These are phyloP conservation scores for Kappamyces sp. DNA, from an alignment of 192 early-diverging fungal species.

Conservation along the genomic window DNA sequence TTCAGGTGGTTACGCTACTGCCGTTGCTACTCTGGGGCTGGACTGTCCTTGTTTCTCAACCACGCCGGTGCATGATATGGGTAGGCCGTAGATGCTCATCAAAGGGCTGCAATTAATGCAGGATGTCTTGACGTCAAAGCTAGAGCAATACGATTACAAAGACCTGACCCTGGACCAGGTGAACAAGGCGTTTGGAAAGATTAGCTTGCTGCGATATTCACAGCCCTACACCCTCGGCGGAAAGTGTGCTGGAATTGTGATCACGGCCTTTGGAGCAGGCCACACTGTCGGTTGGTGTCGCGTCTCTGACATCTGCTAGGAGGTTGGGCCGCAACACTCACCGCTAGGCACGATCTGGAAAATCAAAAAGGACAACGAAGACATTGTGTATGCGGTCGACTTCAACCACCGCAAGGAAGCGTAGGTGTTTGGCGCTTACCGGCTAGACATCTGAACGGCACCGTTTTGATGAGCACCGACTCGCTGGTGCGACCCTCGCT, in stretches of 20 bases:
- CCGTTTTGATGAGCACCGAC: constrained; percentile 53
- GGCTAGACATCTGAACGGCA: constrained; percentile 70
- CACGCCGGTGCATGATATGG: constrained; percentile 89
- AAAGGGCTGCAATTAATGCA: constrained; percentile 47
- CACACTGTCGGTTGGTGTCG: constrained; percentile 70
- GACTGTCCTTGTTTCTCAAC: constrained; percentile 86
- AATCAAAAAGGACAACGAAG: constrained; percentile 89
- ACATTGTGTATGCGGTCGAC: constrained; percentile 92
- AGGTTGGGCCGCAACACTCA: too few relatives aligned
- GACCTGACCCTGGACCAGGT: constrained; percentile 76
- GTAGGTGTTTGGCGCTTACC: constrained; percentile 33
- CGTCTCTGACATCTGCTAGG: too few relatives aligned
- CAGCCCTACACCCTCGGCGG: constrained; percentile 72
- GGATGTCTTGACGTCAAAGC: constrained; percentile 71
- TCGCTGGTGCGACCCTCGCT: constrained; percentile 75
- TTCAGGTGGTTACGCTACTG: constrained; percentile 84
- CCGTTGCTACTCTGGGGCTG: constrained; percentile 67
- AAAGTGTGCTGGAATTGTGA: constrained; percentile 75
- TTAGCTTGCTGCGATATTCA: constrained; percentile 76
- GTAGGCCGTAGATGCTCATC: constrained; percentile 40
- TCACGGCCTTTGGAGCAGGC: constrained; percentile 88
- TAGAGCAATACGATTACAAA: constrained; percentile 62
- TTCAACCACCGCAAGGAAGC: constrained; percentile 89
- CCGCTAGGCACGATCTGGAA: constrained; percentile 85
- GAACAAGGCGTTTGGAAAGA: constrained; percentile 75